A percentile compares a stretch with the other conserved stretches of the same genome.
phyloP scores from a whole-genome alignment of 176 grass and related monocot genomes.

The Zoysia pacifica region DNA sequence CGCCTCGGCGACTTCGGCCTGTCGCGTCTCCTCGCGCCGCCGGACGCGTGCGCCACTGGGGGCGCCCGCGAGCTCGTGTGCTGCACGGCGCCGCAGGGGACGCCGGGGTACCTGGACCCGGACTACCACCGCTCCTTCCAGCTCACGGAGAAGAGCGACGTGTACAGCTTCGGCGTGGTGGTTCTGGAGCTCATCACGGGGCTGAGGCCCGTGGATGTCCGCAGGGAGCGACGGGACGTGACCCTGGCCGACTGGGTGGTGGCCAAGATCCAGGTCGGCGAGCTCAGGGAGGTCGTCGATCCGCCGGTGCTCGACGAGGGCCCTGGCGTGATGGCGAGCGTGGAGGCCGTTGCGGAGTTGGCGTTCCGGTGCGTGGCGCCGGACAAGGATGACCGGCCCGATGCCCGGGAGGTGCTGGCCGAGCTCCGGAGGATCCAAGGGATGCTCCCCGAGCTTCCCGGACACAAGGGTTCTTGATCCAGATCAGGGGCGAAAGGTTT shows the following conservation, averaged over 20 bases:
- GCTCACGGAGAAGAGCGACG: conserved; percentile 95
- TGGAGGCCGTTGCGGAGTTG: conserved; percentile 78
- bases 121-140: conserved; percentile 93
- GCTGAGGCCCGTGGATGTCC: conserved; percentile 75
- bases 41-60: conserved; percentile 63
- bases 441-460: conserved; percentile 43
- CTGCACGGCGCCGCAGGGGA: conserved; percentile 94
- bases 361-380: conserved; percentile 87
- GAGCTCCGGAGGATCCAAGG: conserved; percentile 76
- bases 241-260: conserved; percentile 86
- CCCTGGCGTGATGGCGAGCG: conserved; percentile 48
- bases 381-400: conserved; percentile 93
- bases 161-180: conserved; percentile 99
- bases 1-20: conserved; percentile 96
- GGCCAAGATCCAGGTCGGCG: conserved; percentile 83
- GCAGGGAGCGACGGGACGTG: conserved; percentile 78
- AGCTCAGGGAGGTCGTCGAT: conserved; percentile 87
- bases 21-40: conserved; percentile 66
- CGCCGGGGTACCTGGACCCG: conserved; percentile 89
- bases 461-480: conserved; percentile 37
- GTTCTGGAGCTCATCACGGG: conserved; percentile 90
- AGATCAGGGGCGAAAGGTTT: not conserved
- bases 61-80: conserved; percentile 69
- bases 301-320: conserved; percentile 57
- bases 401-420: conserved; percentile 64